Evolutionary conservation across 306 rosid genomes (phyloP), one percentile per base, ranked within the genome.

Genomic region (Casuarina glauca): DNA sequence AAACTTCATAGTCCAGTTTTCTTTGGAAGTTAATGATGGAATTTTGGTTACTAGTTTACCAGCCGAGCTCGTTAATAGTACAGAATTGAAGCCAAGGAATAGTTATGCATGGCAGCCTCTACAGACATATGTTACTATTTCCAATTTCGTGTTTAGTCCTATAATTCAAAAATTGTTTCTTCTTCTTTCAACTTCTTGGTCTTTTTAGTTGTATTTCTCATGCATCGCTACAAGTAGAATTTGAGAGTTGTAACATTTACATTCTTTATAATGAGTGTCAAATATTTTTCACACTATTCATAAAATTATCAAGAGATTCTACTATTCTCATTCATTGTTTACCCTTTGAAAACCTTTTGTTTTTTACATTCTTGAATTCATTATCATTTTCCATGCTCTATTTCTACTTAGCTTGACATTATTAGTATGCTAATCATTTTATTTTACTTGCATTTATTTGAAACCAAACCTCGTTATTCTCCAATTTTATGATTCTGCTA

Each of bases 21-120:
- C 98, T 42, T 61, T 91, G 83, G 98, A 91, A 86, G 98, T 91
- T n/a, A 84, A 77, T 74, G 85, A 87, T 38, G 98, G 98, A 72
- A 54, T 83, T 60, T 73, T 93, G 82, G 80, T 76, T 3, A 81
- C 93, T 35, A 93, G 86, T 79, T 90, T 93, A 7, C 98, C 98
- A 6, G 78, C 90, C 48, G 88, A 87, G 79, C 85, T 93, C 83
- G 84, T 90, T 82, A 79, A 84, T 44, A 81, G 95, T 57, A 90
- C 93, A 41, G 98, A 93, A 77, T 67, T 93, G 84, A 88, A 84
- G 89, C 81, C 81, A 36, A 82, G 62, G 73, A 72, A 73, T 43
- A 85, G 79, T 74, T 80, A 85, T 76, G 88, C 75, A 67, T 93
- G 98, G 98, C 95, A 87, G 54, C 91, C 93, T 78, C 90, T 91